Conservation (phyloP, 2,329 filamentous ascomycete species). For the Stemphylium lycopersici region DNA sequence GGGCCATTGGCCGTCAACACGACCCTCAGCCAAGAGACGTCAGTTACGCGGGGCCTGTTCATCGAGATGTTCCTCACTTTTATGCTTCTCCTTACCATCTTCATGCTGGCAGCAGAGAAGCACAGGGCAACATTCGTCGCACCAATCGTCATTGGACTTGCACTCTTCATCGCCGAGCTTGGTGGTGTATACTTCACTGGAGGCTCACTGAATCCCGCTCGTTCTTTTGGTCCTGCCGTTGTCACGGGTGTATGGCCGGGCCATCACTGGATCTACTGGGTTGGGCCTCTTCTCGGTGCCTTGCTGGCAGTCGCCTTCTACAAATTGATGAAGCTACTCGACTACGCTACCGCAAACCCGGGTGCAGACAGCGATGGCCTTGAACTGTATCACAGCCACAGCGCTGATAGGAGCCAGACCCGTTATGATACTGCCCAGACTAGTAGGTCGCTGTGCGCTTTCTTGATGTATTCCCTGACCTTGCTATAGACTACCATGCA, state of each 20-base stretch:
- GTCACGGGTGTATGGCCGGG: conserved; percentile 49
- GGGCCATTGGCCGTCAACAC: conserved; percentile 55
- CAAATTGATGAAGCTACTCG: conserved; percentile 55
- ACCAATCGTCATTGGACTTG: conserved; percentile 52
- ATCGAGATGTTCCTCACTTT: conserved; percentile 60
- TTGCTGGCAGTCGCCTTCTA: conserved; percentile 57
- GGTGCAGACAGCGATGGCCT: conserved; percentile 55
- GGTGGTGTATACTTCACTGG: conserved; percentile 56
- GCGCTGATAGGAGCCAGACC: neutral
- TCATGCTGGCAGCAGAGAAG: conserved; percentile 53
- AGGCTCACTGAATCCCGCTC: conserved; percentile 57
- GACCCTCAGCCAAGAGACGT: conserved; percentile 50
- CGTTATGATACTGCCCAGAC: neutral
- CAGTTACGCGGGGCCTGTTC: conserved; percentile 53
- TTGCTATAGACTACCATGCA: conserved; percentile 22
- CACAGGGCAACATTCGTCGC: conserved; percentile 50
- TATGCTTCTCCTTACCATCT: conserved; percentile 58
- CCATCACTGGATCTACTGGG: conserved; percentile 61
- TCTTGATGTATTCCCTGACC: conserved; percentile 17
- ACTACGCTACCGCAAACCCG: conserved; percentile 59
- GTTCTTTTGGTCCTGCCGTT: conserved; percentile 58
- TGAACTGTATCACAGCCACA: conserved; percentile 36
- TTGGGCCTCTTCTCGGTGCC: conserved; percentile 55
- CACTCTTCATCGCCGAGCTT: conserved; percentile 56
- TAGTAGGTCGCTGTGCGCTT: neutral